Evolutionary conservation across 202 grass and related monocot genomes (phyloP), one percentile per base, ranked within the genome.

Genomic region (Cymbopogon flexuosus): DNA sequence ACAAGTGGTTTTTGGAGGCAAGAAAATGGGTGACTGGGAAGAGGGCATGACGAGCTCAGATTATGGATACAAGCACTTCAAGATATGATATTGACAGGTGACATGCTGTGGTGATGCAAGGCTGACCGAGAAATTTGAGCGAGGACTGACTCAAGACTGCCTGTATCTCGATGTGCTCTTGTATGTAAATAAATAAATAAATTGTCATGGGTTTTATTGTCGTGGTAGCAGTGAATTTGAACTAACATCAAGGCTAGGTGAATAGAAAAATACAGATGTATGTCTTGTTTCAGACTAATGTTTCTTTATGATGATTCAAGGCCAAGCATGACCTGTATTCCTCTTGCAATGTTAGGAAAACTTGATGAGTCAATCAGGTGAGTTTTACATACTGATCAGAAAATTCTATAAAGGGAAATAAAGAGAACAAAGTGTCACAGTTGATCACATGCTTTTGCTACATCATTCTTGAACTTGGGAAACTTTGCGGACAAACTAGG

Each of bases 21-120:
- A 47, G 59, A 81, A 81, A 27, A 65, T 91, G 80, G 95, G 95
- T 14, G 90, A 94, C 73, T 94, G 92, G 92, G 95, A 97, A 86
- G 92, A 97, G 72, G 90, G 95, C 86, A 94, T 97, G 92, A 94
- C 84, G 9, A 94, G 72, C 72, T 63, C 92, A 0, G 89, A 93
- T 66, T 85, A 89, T 75, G 94, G 91, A 67, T 94, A 97, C 73
- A 97, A 86, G 59, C 86, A 90, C 72, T 97, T 88, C 85, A 92
- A 92, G 83, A 94, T 92, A 77, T 97, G 68, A 66, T 30, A 23
- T 45, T 39, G 5, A 30, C 31, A 39, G 43, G 37, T 22, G 62
- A 61, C 33, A 27, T 65, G 47, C 5, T 3, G 12, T 49, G 33
- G 23, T 12, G 24, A 42, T 41, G 58, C 43, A 15, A 83, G 5